Evolutionary conservation across 768 basidiomycete species (phyloP).

Genomic region (Polyporus arcularius): DNA sequence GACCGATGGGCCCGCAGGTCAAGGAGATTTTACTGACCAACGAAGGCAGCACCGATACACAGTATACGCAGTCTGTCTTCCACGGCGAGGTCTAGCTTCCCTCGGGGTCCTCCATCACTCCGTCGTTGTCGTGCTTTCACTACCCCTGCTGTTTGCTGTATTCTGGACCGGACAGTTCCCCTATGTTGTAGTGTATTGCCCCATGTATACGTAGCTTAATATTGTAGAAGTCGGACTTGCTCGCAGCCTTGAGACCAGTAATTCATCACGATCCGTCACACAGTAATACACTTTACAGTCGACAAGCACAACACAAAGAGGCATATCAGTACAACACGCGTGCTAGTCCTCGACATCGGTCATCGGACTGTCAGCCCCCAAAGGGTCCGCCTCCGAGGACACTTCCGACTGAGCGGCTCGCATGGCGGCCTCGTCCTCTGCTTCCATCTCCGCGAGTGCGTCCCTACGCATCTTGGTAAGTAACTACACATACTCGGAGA

Average conservation of each 20-base stretch:
- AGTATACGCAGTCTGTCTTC: constrained; percentile 67
- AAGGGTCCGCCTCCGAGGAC: not conserved
- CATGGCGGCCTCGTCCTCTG: not conserved
- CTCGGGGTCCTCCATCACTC: not conserved
- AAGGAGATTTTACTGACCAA: constrained; percentile 73
- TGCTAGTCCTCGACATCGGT: constrained; percentile 11
- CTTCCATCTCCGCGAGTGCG: constrained; percentile 17
- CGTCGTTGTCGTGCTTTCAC: not conserved
- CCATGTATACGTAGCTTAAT: not conserved
- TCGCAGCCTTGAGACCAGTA: too few species aligned
- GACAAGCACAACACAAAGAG: not conserved
- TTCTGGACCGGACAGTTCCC: not conserved
- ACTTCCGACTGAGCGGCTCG: not conserved
- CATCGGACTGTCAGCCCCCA: constrained; percentile 19
- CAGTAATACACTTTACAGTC: not conserved
- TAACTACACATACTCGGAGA: not conserved
- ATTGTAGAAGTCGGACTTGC: not conserved
- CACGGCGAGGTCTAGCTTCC: constrained; percentile 19
- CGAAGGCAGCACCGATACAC: constrained; percentile 55
- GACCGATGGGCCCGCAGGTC: constrained; percentile 47
- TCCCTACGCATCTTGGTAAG: constrained; percentile 3
- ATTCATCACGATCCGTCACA: not conserved
- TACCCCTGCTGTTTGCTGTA: not conserved
- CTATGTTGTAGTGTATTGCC: not conserved
- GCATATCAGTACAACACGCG: not conserved